These are phyloP conservation scores for Calonectria leucothoes DNA, from an alignment of 2,329 filamentous ascomycete genomes.

Conservation along the genomic window DNA sequence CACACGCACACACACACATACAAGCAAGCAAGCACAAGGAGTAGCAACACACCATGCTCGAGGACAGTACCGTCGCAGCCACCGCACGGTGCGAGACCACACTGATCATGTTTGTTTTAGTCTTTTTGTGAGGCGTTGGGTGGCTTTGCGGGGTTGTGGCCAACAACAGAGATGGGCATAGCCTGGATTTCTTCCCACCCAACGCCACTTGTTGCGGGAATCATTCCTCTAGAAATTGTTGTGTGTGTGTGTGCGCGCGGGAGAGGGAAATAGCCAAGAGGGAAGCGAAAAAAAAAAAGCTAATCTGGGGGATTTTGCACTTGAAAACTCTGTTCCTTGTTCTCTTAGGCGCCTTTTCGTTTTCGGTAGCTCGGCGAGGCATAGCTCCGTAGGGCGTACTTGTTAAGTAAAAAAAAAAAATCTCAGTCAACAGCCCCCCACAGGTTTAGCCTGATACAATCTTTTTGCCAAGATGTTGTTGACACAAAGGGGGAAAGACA, in stretches of 20 bases:
- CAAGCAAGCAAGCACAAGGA: background rate
- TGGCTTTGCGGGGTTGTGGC: background rate
- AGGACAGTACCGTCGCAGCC: background rate
- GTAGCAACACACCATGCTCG: background rate
- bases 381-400: background rate
- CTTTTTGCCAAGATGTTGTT: background rate
- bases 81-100: background rate
- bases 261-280: background rate
- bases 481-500: background rate
- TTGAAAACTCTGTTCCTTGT: conserved; percentile 7
- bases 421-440: background rate
- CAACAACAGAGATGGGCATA: background rate
- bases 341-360: background rate
- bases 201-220: conserved; percentile 1
- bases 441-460: background rate
- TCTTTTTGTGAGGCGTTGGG: conserved; percentile 6
- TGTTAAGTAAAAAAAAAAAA: background rate
- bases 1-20: background rate
- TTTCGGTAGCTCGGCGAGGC: conserved; percentile 5
- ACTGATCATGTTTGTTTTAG: background rate
- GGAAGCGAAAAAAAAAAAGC: background rate
- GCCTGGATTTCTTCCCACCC: background rate
- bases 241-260: background rate
- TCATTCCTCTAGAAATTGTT: background rate
- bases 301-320: background rate